Evolutionary conservation across 345 rosid species (phyloP).

Genomic region (Bruguiera parviflora): DNA sequence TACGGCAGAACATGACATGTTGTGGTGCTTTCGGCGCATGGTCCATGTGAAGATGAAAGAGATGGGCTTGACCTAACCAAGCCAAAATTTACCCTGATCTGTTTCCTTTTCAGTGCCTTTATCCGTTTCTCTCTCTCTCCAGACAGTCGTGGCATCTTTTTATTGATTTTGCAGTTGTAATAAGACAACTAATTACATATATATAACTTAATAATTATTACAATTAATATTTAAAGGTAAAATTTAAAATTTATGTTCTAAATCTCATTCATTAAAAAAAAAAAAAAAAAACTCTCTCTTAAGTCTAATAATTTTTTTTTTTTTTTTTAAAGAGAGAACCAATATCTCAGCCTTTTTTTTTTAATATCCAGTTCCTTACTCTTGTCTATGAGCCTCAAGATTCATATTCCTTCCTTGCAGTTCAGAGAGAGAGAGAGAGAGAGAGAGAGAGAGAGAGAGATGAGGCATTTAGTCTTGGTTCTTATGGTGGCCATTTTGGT

Average conservation of each 20-base stretch:
- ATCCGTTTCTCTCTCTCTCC: not conserved
- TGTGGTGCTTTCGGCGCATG: not conserved
- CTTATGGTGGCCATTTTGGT: constrained; percentile 4
- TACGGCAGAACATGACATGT: not conserved
- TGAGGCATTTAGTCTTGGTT: constrained; percentile 40
- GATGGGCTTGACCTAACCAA: not conserved
- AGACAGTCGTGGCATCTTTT: not conserved
- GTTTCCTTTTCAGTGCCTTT: not conserved
- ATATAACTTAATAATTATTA: too few relatives aligned
- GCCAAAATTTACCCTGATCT: not conserved
- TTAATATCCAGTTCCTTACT: not conserved
- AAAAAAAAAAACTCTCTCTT: too few relatives aligned
- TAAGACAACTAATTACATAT: constrained; percentile 5
- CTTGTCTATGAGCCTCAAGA: not conserved
- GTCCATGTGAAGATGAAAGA: not conserved
- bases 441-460: constrained; percentile 25
- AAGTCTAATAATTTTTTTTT: too few relatives aligned
- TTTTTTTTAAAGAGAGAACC: too few relatives aligned
- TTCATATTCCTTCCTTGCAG: not conserved
- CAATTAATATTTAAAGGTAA: too few relatives aligned
- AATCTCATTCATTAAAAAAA: too few relatives aligned
- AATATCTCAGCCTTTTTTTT: constrained; percentile 12
- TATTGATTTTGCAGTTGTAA: constrained; percentile 2
- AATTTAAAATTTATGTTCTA: too few relatives aligned
- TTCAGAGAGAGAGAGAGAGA: constrained; percentile 5